Percentiles rank a stretch among this genome's conserved stretches.
These are phyloP conservation scores for Leonotis leonurus DNA, from an alignment of 257 asterid genomes.

Conservation along the genomic window DNA sequence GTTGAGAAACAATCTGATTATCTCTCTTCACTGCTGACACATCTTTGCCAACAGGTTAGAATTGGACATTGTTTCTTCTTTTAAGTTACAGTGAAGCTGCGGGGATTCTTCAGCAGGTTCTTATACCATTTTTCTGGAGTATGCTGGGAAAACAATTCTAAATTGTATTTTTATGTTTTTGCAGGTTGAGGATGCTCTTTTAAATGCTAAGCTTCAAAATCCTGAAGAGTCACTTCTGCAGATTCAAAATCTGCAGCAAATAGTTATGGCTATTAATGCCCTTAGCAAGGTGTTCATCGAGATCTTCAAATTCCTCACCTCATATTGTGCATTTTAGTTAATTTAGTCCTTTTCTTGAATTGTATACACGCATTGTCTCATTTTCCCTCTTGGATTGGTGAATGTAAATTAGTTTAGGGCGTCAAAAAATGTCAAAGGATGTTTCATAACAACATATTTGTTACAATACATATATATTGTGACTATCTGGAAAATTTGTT, in stretches of 20 bases:
- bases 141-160: background rate
- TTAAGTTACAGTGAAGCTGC: background rate
- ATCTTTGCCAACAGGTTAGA: conserved; percentile 90
- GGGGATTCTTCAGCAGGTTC: background rate
- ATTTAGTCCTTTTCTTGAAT: background rate
- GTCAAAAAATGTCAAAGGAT: background rate
- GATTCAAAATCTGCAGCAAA: conserved; percentile 62
- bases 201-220: conserved; percentile 54
- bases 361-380: background rate
- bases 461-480: background rate
- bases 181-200: conserved; percentile 71
- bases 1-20: conserved; percentile 75
- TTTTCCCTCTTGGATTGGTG: background rate
- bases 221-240: conserved; percentile 45
- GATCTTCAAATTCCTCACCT: conserved; percentile 11
- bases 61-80: conserved; percentile 3
- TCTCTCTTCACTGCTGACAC: conserved; percentile 80
- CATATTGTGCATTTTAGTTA: conserved; percentile 4
- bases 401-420: background rate
- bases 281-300: conserved; percentile 76
- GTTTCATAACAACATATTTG: background rate
- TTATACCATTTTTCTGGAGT: background rate
- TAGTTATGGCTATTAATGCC: conserved; percentile 86
- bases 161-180: conserved; percentile 19
- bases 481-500: background rate